phyloP scores from a whole-genome alignment of 441 rosid genomes.

The Flueggea neowawraea region DNA sequence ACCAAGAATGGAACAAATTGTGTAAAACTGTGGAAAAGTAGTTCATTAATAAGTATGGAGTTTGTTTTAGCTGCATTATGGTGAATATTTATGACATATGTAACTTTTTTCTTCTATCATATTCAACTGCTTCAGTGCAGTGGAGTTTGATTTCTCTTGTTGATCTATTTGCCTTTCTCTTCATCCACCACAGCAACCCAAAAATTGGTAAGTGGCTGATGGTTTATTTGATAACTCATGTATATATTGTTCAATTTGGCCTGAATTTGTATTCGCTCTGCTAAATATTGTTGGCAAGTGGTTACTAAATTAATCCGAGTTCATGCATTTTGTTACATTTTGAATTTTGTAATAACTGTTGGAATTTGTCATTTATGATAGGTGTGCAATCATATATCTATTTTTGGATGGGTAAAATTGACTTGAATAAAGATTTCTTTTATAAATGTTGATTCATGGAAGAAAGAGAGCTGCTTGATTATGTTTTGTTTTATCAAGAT shows the following conservation, averaged over 20 bases:
- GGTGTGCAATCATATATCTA: constrained; percentile 34
- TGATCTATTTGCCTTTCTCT: constrained; percentile 40
- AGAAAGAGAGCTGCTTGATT: too few species aligned
- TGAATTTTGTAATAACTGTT: constrained; percentile 3
- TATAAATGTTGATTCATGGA: too few species aligned
- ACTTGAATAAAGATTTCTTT: too few species aligned
- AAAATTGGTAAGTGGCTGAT: constrained; percentile 29
- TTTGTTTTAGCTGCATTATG: too few species aligned
- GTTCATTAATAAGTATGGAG: too few species aligned
- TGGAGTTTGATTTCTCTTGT: constrained; percentile 52
- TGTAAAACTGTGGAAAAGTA: too few species aligned
- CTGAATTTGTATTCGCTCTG: too few species aligned
- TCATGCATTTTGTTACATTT: not conserved
- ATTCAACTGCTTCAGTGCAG: constrained; percentile 39
- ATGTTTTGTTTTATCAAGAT: too few species aligned
- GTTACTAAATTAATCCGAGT: not conserved
- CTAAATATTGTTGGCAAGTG: too few species aligned
- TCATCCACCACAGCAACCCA: constrained; percentile 41
- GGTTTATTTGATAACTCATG: not conserved
- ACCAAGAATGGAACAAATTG: too few species aligned
- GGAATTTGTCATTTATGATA: constrained; percentile 11
- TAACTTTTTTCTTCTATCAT: constrained; percentile 4
- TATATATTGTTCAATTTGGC: too few species aligned
- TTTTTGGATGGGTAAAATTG: too few species aligned
- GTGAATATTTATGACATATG: not conserved